Percentiles rank a stretch among this genome's conserved stretches.
These are phyloP conservation scores for Metschnikowia lochheadii DNA, from an alignment of 805 yeast genomes.

Conservation along the genomic window DNA sequence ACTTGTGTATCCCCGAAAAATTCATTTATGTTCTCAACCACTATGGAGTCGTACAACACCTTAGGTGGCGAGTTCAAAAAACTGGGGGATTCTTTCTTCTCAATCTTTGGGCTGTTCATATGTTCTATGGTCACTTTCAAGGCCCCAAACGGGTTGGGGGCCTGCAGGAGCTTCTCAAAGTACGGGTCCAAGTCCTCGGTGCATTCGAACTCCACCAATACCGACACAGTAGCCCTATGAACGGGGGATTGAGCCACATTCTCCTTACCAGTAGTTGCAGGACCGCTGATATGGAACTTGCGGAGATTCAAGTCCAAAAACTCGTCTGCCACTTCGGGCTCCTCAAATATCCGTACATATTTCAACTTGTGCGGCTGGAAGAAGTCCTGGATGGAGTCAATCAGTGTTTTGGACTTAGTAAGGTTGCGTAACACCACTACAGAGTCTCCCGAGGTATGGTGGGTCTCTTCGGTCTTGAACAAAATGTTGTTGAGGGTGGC, in stretches of 20 bases:
- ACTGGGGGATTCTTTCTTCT: neutral
- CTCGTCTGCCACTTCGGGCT: neutral
- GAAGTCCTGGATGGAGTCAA: slow-evolving; percentile 1
- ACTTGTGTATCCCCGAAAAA: slow-evolving; percentile 42
- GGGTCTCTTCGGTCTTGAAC: neutral
- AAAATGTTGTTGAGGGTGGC: neutral
- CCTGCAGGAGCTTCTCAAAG: neutral
- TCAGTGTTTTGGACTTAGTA: slow-evolving; percentile 2
- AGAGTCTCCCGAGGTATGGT: neutral
- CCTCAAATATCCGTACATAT: slow-evolving; percentile 1
- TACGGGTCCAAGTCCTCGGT: neutral
- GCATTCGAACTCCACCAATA: neutral
- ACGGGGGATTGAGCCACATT: neutral
- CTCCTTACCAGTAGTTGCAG: neutral
- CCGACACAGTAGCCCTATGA: neutral
- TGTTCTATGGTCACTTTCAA: neutral
- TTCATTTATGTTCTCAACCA: slow-evolving; percentile 45
- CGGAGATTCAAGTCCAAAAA: slow-evolving; percentile 1
- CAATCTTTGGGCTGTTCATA: neutral
- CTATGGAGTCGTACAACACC: slow-evolving; percentile 22
- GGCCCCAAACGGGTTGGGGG: neutral
- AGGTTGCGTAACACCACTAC: slow-evolving; percentile 1
- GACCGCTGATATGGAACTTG: neutral
- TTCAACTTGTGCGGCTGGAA: slow-evolving; percentile 1
- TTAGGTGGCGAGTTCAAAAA: neutral